A percentile compares a stretch with the other conserved stretches of the same genome.
Conservation (phyloP, 2,329 filamentous ascomycete genomes). For the Pseudopyrenochaeta lycopersici region DNA sequence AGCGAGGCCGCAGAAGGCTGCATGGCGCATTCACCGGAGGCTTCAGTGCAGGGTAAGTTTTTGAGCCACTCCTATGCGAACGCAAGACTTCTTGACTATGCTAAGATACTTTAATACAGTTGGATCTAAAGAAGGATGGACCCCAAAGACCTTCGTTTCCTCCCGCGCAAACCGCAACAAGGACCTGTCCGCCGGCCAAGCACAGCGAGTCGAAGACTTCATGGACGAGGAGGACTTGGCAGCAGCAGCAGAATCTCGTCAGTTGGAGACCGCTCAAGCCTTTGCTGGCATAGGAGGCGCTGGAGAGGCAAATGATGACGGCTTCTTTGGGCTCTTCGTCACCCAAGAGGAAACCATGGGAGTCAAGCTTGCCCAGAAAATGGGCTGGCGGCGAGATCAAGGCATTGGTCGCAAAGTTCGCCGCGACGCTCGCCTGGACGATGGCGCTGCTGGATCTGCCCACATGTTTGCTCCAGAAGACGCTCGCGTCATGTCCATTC, state of each 20-base stretch:
- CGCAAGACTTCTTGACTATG: conserved; percentile 47
- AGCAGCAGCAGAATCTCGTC: conserved; percentile 80
- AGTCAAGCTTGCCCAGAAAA: conserved; percentile 81
- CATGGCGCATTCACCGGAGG: conserved; percentile 97
- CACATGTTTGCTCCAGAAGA: conserved; percentile 90
- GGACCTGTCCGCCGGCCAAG: conserved; percentile 62
- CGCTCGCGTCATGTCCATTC: conserved; percentile 71
- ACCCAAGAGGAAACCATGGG: conserved; percentile 85
- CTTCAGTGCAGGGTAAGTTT: conserved; percentile 88
- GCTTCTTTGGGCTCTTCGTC: conserved; percentile 76
- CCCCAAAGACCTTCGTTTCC: conserved; percentile 89
- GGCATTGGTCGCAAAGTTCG: conserved; percentile 89
- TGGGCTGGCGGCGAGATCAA: conserved; percentile 97
- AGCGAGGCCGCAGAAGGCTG: conserved; percentile 85
- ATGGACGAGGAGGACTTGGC: conserved; percentile 98
- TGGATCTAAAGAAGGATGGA: conserved; percentile 98
- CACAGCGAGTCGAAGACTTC: conserved; percentile 83
- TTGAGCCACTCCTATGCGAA: conserved; percentile 23
- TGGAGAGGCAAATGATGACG: conserved; percentile 59
- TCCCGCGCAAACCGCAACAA: conserved; percentile 82
- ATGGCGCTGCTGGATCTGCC: conserved; percentile 47
- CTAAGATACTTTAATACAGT: conserved; percentile 95
- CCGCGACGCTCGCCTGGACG: conserved; percentile 74
- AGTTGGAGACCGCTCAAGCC: conserved; percentile 74
- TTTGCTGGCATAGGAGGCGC: conserved; percentile 81